Base-by-base conservation (phyloP, 2,329 filamentous ascomycete species). In the Aspergillus novoparasiticus region DNA sequence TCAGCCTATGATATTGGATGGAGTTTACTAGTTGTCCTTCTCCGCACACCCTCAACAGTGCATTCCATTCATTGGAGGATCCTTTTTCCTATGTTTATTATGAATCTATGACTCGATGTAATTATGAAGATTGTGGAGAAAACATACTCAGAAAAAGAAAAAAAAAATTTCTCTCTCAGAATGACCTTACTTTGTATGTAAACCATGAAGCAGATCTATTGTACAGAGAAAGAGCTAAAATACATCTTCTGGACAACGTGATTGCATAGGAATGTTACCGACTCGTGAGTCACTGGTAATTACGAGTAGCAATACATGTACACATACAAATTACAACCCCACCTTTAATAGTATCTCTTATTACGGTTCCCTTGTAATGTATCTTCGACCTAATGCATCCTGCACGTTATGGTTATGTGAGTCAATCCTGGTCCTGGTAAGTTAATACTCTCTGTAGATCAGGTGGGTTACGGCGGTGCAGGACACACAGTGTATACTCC, bases 41-140 rank as follows among this genome's bases (percentile, higher is more conserved):
- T 54, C 51, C 51, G 51, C 51, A 34, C 51, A 34, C 51, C 51
- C n/a, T 36, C 51, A n/a, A 21, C 26, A 53, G 34, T 54, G 30
- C 23, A n/a, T 30, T 16, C 3, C 28, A 34, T 28, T 54, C 8
- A 54, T 54, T 54, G 30, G 51, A 32, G 26, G 11, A 48, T 21
- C 10, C 50, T 21, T 54, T 54, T 54, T 54, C 51, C 32, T 54
- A 36, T 54, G 51, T 54, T 36, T 36, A 21, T 11, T 54, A 36
- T 54, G 21, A 14, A 11, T 54, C 10, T 36, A 54, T 23, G 30
- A 54, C 19, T 54, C 11, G 23, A 54, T 54, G 51, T 21, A 34
- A 12, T 32, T 14, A 34, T 8, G 32, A 8, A 34, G 19, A 36
- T 9, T 21, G 30, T 34, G 51, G n/a, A 54, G 19, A 36, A 34